Conservation (phyloP, 352 stramenopile genomes). For the Achlya hypogyna region DNA sequence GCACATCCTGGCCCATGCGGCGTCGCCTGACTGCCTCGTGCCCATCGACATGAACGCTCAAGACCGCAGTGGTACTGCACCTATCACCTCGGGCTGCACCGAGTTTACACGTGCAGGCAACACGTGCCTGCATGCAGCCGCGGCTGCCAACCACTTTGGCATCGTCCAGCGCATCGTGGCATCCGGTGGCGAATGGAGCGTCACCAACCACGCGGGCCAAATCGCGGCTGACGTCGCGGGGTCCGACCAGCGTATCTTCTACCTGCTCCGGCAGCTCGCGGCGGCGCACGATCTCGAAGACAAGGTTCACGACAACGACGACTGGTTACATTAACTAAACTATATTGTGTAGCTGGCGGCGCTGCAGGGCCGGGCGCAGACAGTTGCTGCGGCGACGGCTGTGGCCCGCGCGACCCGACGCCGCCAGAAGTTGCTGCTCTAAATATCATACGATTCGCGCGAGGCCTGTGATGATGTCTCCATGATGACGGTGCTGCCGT, state of each 20-base stretch:
- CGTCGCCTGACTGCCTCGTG: background rate
- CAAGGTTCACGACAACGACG: background rate
- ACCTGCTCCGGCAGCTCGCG: background rate
- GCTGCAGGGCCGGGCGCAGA: background rate
- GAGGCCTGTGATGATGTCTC: conserved; percentile 13
- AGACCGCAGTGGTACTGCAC: background rate
- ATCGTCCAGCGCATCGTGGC: conserved; percentile 1
- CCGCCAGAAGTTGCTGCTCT: background rate
- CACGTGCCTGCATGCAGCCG: conserved; percentile 12
- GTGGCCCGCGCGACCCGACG: background rate
- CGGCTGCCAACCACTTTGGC: background rate
- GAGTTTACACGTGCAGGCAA: background rate
- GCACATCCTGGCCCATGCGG: background rate
- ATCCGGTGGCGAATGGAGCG: background rate
- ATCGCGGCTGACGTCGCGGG: conserved; percentile 3
- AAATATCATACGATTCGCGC: conserved; percentile 20
- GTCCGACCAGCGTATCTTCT: conserved; percentile 9
- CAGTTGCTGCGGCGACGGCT: background rate
- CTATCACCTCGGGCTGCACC: background rate
- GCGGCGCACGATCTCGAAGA: background rate
- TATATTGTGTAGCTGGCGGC: background rate
- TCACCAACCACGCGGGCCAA: conserved; percentile 2
- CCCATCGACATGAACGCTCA: conserved; percentile 1
- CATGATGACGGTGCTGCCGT: conserved; percentile 6
- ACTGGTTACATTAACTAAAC: background rate